Conservation (phyloP, 2,329 filamentous ascomycete species). For the Epichloe sibirici region DNA sequence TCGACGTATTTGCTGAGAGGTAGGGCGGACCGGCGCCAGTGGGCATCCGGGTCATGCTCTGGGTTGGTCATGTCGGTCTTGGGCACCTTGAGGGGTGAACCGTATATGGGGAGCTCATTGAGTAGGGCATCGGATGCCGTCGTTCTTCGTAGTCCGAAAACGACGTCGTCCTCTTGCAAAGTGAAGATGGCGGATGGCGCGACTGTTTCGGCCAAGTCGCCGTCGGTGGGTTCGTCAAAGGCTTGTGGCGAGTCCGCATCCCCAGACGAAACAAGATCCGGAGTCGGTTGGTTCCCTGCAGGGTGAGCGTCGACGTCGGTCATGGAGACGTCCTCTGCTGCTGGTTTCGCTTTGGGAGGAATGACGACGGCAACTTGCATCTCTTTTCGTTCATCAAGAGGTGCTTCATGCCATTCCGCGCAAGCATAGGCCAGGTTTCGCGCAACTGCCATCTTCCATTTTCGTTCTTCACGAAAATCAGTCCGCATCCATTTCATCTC, state of each 20-base stretch:
- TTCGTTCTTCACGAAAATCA: conserved; percentile 86
- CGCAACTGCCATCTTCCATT: conserved; percentile 80
- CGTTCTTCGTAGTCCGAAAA: conserved; percentile 65
- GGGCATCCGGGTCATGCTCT: conserved; percentile 53
- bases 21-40: conserved; percentile 65
- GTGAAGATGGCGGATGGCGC: conserved; percentile 73
- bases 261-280: conserved; percentile 53
- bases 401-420: conserved; percentile 64
- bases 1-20: conserved; percentile 80
- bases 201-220: conserved; percentile 35
- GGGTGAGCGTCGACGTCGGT: conserved; percentile 22
- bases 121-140: conserved; percentile 65
- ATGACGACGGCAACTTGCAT: conserved; percentile 55
- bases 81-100: conserved; percentile 47
- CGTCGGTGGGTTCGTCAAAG: conserved; percentile 25
- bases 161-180: conserved; percentile 68
- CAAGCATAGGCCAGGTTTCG: conserved; percentile 73
- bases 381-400: conserved; percentile 46
- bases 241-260: conserved; percentile 46
- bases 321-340: conserved; percentile 18
- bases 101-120: conserved; percentile 70
- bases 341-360: conserved; percentile 26
- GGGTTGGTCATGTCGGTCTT: conserved; percentile 44
- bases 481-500: conserved; percentile 98
- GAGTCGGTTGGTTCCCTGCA: conserved; percentile 41